Evolutionary conservation across 805 yeast species (phyloP).

Genomic region (Candida rishiriensis): DNA sequence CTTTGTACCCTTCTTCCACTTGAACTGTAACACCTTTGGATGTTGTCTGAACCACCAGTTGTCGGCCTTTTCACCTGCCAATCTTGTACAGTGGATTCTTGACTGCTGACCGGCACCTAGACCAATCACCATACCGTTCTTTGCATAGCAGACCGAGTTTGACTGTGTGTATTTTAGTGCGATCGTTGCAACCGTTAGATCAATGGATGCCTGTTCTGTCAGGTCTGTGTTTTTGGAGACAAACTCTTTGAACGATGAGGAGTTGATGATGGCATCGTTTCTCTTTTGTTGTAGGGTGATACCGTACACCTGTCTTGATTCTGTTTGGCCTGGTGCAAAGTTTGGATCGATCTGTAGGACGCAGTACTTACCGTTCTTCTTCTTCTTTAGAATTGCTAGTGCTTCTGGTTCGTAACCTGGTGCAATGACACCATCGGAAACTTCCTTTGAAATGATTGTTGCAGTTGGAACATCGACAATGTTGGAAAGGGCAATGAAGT

Average conservation of each 20-base stretch:
- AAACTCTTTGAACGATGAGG: constrained; percentile 85
- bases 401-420: constrained; percentile 96
- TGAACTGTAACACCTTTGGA: constrained; percentile 84
- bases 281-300: constrained; percentile 93
- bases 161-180: constrained; percentile 97
- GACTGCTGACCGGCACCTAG: constrained; percentile 99
- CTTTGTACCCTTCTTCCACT: constrained; percentile 98
- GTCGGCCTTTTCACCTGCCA: constrained; percentile 99
- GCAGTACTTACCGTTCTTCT: constrained; percentile 97
- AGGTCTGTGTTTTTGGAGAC: constrained; percentile 82
- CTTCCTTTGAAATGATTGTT: constrained; percentile 94
- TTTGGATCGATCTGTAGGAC: constrained; percentile 94
- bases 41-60: constrained; percentile 99
- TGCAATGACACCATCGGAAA: constrained; percentile 97
- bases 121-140: constrained; percentile 98
- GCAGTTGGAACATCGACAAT: constrained; percentile 96
- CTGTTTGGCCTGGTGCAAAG: constrained; percentile 74
- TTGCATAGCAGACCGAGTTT: constrained; percentile 97
- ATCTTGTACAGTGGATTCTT: constrained; percentile 97
- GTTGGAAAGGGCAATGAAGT: constrained; percentile 95
- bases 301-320: constrained; percentile 95
- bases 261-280: constrained; percentile 93
- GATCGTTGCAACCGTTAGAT: constrained; percentile 94
- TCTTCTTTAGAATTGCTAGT: constrained; percentile 77
- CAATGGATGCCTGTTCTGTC: constrained; percentile 89